phyloP scores from a whole-genome alignment of 495 filamentous ascomycete genomes.

The Rhypophila decipiens region DNA sequence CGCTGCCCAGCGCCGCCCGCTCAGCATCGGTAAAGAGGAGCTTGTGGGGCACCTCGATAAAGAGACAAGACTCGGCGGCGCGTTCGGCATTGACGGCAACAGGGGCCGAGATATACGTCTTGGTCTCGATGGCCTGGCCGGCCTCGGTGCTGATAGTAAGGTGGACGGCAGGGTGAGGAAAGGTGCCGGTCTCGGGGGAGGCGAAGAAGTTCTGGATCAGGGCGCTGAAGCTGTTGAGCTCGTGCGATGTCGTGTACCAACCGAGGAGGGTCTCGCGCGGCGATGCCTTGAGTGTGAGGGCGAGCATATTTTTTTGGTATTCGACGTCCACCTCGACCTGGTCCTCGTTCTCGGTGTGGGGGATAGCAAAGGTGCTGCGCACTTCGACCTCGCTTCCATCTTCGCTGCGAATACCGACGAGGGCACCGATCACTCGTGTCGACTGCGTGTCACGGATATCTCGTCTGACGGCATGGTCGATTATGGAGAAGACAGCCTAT shows the following conservation, averaged over 20 bases:
- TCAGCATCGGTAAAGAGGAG: constrained; percentile 89
- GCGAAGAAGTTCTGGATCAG: constrained; percentile 99
- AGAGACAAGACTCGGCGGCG: constrained; percentile 88
- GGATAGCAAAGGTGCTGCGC: constrained; percentile 90
- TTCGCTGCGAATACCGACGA: constrained; percentile 86
- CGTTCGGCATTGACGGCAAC: constrained; percentile 93
- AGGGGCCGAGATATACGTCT: constrained; percentile 88
- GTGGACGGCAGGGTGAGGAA: constrained; percentile 92
- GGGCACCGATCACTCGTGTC: constrained; percentile 90
- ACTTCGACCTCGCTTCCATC: constrained; percentile 96
- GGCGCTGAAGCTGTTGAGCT: constrained; percentile 95
- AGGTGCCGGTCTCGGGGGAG: constrained; percentile 91
- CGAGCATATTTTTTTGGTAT: constrained; percentile 98
- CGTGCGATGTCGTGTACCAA: constrained; percentile 94
- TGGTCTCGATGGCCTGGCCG: constrained; percentile 74
- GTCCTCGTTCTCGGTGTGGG: constrained; percentile 95
- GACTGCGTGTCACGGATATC: constrained; percentile 83
- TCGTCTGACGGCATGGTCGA: constrained; percentile 92
- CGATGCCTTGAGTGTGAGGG: constrained; percentile 85
- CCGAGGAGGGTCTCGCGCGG: constrained; percentile 90
- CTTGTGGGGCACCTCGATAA: constrained; percentile 85
- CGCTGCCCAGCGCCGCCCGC: constrained; percentile 82
- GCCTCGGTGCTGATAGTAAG: constrained; percentile 86
- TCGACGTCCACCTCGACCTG: constrained; percentile 99
- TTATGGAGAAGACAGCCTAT: constrained; percentile 90